Base-by-base conservation (phyloP, 2,329 filamentous ascomycete species). In the Verticillium klebahnii region DNA sequence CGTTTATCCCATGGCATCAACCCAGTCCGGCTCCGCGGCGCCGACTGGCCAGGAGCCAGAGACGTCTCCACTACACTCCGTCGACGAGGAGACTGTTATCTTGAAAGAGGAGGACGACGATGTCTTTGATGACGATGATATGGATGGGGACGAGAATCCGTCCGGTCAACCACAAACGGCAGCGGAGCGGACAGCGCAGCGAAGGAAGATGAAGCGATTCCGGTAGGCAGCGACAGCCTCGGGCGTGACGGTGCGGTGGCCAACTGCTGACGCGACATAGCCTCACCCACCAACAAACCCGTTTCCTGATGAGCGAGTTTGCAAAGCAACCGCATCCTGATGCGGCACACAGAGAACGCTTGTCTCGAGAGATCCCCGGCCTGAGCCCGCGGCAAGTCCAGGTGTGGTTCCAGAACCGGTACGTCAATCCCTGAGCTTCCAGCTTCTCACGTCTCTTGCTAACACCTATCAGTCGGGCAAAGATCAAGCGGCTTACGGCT, bases 371-470 rank as follows among this genome's bases (percentile, higher is more conserved):
- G 73, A 97, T 98, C 56, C 93, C 94, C 36, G 94, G 93, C 1
- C 78, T 98, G 57, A 97, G 91, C 69, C 92, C 93, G 40, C 87
- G 93, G 64, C 93, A 98, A 73, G 94, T 98, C 29, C 93, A 98
- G 75, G 93, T 98, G 58, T 98, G 93, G 94, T 98, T 98, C 77
- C 93, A 98, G 76, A 98, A 98, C 77, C 87, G 93, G 93, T 97
- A 84, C 69, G 83, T 71, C 29, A 58, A 54, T 60, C 61, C 60
- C 55, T 40, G 54, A 54, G 17, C 34, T 57, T 50, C 55, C 19
- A 52, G n/a, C 50, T 59, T 5, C 15, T n/a, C 23, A 9, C 9
- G 39, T 19, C 25, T 57, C 54, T 52, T 64, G 61, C 68, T 69
- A 55, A 72, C 60, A 58, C 17, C 25, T 8, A 31, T 32, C 58